phyloP scores from a whole-genome alignment of 108 stramenopile species.

The Epipyxis sp. region DNA sequence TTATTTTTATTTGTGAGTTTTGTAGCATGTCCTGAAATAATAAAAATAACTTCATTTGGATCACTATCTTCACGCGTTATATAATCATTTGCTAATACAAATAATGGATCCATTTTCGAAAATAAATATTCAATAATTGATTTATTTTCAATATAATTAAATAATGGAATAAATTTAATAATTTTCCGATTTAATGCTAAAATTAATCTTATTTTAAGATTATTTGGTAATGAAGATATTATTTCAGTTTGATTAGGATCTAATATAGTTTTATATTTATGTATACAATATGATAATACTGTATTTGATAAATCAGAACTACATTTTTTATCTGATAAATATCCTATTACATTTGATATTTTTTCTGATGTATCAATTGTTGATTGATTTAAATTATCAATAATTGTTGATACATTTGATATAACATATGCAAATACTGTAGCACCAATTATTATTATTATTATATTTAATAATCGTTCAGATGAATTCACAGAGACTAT shows the following conservation, averaged over 20 bases:
- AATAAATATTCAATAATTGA: background rate
- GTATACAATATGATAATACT: background rate
- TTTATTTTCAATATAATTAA: conserved; percentile 8
- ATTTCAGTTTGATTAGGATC: background rate
- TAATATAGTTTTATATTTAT: background rate
- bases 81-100: background rate
- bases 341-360: conserved; percentile 4
- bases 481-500: background rate
- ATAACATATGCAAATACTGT: conserved; percentile 15
- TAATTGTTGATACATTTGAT: conserved; percentile 7
- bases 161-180: conserved; percentile 5
- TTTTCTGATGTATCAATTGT: background rate
- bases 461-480: background rate
- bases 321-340: conserved; percentile 10
- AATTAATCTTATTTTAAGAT: background rate
- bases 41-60: background rate
- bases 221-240: background rate
- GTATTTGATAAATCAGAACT: background rate
- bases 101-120: background rate
- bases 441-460: background rate
- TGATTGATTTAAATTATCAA: background rate
- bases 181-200: background rate
- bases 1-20: no score
- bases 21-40: background rate
- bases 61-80: background rate